A percentile compares a stretch with the other conserved stretches of the same genome.
Conservation (phyloP, 2,329 filamentous ascomycete genomes). For the Rosellinia necatrix region DNA sequence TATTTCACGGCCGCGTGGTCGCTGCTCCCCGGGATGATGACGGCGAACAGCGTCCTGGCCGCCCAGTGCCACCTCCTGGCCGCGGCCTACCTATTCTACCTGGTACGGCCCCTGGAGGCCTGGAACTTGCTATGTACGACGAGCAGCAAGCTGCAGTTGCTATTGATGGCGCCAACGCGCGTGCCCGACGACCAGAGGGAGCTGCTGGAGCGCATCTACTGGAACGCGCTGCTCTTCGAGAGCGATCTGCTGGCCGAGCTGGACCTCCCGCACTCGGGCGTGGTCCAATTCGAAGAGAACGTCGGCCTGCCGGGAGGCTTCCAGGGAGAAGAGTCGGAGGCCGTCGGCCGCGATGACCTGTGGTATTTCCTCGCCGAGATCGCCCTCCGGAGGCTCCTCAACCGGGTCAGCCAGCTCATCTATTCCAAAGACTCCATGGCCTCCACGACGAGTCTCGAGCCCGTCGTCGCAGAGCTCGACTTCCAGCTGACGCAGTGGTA, state of each 20-base stretch:
- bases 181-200: slow-evolving; percentile 73
- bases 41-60: slow-evolving; percentile 75
- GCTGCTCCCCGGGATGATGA: slow-evolving; percentile 77
- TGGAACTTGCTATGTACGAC: slow-evolving; percentile 81
- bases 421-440: slow-evolving; percentile 75
- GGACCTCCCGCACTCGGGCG: slow-evolving; percentile 80
- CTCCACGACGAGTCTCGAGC: slow-evolving; percentile 74
- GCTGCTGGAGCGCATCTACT: slow-evolving; percentile 78
- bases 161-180: slow-evolving; percentile 74
- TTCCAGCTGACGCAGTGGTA: slow-evolving; percentile 87
- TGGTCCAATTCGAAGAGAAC: slow-evolving; percentile 80
- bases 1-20: slow-evolving; percentile 84
- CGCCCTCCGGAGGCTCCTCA: slow-evolving; percentile 74
- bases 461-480: slow-evolving; percentile 78
- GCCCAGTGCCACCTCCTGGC: slow-evolving; percentile 82
- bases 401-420: slow-evolving; percentile 78
- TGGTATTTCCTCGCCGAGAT: slow-evolving; percentile 90
- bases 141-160: slow-evolving; percentile 79
- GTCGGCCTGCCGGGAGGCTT: slow-evolving; percentile 80
- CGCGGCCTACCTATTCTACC: slow-evolving; percentile 80
- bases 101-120: slow-evolving; percentile 80
- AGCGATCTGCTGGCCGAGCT: slow-evolving; percentile 79
- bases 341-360: slow-evolving; percentile 73
- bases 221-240: slow-evolving; percentile 82
- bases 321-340: slow-evolving; percentile 68